A percentile compares a stretch with the other conserved stretches of the same genome.
These are phyloP conservation scores for Erigeron canadensis DNA, from an alignment of 129 eudicot species.

Conservation along the genomic window DNA sequence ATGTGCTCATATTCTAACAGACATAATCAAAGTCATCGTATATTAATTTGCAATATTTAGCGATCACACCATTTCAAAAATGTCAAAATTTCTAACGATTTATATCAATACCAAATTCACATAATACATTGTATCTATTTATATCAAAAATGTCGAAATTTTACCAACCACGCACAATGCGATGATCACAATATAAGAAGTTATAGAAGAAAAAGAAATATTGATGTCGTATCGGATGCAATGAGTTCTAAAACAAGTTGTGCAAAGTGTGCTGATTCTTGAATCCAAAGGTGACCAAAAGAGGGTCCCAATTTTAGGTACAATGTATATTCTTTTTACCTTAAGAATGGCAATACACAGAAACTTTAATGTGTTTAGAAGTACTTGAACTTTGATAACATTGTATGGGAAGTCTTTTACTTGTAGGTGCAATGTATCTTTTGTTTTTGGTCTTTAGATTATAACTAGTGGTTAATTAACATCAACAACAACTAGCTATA, in stretches of 20 bases:
- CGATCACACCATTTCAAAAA: not conserved
- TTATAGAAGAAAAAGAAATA: too few relatives aligned
- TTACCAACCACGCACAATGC: not conserved
- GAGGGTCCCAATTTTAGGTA: conserved; percentile 21
- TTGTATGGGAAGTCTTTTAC: not conserved
- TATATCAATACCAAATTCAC: too few relatives aligned
- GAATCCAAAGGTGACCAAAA: conserved; percentile 19
- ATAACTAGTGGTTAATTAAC: conserved; percentile 11
- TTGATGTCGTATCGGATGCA: conserved; percentile 17
- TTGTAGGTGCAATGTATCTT: conserved; percentile 16
- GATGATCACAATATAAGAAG: not conserved
- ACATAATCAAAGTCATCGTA: not conserved
- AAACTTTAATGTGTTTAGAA: not conserved
- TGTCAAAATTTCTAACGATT: not conserved
- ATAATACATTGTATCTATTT: not conserved
- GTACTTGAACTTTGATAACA: not conserved
- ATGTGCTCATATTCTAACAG: too few relatives aligned
- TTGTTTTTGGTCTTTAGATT: not conserved
- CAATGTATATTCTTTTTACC: conserved; percentile 14
- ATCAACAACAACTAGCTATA: not conserved
- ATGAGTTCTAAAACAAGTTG: conserved; percentile 33
- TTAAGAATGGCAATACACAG: not conserved
- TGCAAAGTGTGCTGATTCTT: conserved; percentile 24
- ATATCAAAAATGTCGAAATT: too few relatives aligned
- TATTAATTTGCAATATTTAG: not conserved